Base-by-base conservation (phyloP, 192 early-diverging fungal species). In the Coemansia sp. region DNA sequence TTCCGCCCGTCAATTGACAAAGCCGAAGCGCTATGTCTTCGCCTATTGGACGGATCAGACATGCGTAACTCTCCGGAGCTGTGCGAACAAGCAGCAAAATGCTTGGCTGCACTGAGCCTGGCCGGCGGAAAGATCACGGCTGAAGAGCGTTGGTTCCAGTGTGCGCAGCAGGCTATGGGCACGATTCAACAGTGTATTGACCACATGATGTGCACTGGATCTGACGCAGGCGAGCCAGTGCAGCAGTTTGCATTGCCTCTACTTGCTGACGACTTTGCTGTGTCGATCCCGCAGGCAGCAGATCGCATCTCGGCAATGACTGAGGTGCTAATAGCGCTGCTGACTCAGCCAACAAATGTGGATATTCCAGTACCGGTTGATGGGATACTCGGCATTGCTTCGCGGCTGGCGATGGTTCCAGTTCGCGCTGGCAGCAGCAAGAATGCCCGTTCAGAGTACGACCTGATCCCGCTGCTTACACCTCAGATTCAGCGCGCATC, bases 131-230 rank as follows among this genome's bases (percentile, higher is more conserved):
- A 73, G 26, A 21, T 57, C 36, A 40, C 74, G 6, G 56, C 60
- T 14, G 79, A 75, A 36, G 79, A 81, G 40, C 74, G 70, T 31
- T 81, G 79, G 79, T 81, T 73, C 62, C 55, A 73, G 54, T 57
- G 51, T 21, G 50, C 56, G 6, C 66, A 67, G 58, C 52, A 63
- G 53, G 63, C 74, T 7, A 25, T 76, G 8, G 79, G 70, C 17
- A 76, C 74, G 1, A 76, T 81, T n/a, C 37, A 59, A 17, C 44
- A 12, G n/a, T 81, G 74, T 61, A 51, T 81, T n/a, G 74, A 71
- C 26, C 68, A 70, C 40, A 57, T 75, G 26, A 68, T 73, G 70
- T 81, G 70, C 31, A 58, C 54, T 12, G 58, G 68, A 0, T 17
- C 36, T 1, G 17, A 40, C 3, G 11, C 28, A 8, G 15, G 17